phyloP scores from a whole-genome alignment of 495 filamentous ascomycete genomes.

The Jackrogersella minutella region DNA sequence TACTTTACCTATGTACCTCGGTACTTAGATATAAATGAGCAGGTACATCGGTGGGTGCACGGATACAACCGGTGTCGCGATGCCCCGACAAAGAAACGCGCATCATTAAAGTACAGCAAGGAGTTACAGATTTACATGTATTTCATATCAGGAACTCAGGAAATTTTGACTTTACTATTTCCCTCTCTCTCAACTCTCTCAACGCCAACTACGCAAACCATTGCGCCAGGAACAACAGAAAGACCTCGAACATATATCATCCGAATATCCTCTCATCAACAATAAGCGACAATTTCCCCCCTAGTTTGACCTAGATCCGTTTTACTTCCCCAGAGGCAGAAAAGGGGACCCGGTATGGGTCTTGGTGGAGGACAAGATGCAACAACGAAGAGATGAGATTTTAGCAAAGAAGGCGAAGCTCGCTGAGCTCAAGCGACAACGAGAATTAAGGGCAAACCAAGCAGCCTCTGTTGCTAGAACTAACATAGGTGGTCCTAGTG shows the following conservation, averaged over 20 bases:
- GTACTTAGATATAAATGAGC: too few relatives aligned
- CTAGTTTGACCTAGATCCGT: not conserved
- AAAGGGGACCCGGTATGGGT: slow-evolving; percentile 48
- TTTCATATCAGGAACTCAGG: not conserved
- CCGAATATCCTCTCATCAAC: not conserved
- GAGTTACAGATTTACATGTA: not conserved
- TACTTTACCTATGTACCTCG: too few relatives aligned
- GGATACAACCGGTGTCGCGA: slow-evolving; percentile 25
- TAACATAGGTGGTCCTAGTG: slow-evolving; percentile 61
- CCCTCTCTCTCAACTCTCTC: not conserved
- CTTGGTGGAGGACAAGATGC: slow-evolving; percentile 60
- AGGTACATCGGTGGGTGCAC: slow-evolving; percentile 5
- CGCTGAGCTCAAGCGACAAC: slow-evolving; percentile 91
- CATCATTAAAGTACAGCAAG: slow-evolving; percentile 15
- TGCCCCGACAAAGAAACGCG: slow-evolving; percentile 33
- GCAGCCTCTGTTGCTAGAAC: slow-evolving; percentile 65
- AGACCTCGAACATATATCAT: not conserved
- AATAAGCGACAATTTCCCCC: not conserved
- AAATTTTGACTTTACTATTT: too few relatives aligned
- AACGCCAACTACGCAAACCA: not conserved
- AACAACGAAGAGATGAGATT: slow-evolving; percentile 92
- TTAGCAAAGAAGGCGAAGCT: slow-evolving; percentile 93
- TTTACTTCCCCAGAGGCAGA: not conserved
- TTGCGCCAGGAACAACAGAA: not conserved
- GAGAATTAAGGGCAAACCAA: slow-evolving; percentile 80